A percentile compares a stretch with the other conserved stretches of the same genome.
These are phyloP conservation scores for Rhizophagus sp. DNA, from an alignment of 192 early-diverging fungal genomes.

Conservation along the genomic window DNA sequence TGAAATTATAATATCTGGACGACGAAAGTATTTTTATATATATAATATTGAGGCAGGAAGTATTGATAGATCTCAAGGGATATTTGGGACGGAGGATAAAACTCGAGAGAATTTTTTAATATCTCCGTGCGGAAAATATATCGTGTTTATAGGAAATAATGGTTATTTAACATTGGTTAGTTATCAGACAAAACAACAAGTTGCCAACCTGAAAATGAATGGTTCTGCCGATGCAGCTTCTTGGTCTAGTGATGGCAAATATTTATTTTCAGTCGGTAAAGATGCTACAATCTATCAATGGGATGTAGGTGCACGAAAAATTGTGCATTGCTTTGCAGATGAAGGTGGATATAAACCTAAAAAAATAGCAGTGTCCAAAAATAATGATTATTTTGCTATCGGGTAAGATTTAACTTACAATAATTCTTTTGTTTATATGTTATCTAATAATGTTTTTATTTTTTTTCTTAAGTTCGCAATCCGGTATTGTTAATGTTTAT, in stretches of 20 bases:
- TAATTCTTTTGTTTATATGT: neutral
- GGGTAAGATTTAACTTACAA: constrained; percentile 56
- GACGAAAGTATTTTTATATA: constrained; percentile 78
- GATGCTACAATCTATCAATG: constrained; percentile 92
- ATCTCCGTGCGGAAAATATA: constrained; percentile 68
- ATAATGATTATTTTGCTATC: constrained; percentile 78
- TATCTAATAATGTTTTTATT: neutral
- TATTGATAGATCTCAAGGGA: constrained; percentile 68
- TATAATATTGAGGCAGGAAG: constrained; percentile 80
- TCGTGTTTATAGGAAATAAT: constrained; percentile 78
- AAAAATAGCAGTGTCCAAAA: constrained; percentile 67
- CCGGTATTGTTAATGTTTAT: constrained; percentile 94
- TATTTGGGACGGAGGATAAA: constrained; percentile 76
- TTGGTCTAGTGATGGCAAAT: constrained; percentile 80
- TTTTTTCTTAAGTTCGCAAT: constrained; percentile 58
- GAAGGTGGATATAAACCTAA: constrained; percentile 80
- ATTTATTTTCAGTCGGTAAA: constrained; percentile 72
- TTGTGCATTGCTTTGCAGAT: constrained; percentile 80
- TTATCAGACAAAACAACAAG: constrained; percentile 82
- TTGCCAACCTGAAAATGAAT: constrained; percentile 90
- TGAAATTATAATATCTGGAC: constrained; percentile 76
- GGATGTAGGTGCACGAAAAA: constrained; percentile 74
- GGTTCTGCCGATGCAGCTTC: constrained; percentile 67
- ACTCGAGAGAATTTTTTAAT: constrained; percentile 70
- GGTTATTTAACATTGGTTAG: constrained; percentile 85